These are phyloP conservation scores for Xylaria palmicola DNA, from an alignment of 495 filamentous ascomycete genomes.

Conservation along the genomic window DNA sequence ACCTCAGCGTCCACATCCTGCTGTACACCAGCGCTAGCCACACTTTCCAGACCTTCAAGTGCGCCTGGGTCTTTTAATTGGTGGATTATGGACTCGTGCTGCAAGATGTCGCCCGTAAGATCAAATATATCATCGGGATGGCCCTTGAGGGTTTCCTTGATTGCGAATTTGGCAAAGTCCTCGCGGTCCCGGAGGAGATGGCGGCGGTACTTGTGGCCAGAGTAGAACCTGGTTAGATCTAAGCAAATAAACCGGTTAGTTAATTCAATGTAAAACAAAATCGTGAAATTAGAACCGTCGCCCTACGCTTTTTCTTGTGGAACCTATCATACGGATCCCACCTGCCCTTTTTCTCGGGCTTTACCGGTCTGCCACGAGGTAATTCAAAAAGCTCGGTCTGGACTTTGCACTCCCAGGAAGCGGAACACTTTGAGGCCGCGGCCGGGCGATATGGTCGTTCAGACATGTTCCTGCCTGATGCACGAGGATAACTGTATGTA, in stretches of 20 bases:
- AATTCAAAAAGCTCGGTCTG: not conserved
- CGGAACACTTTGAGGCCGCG: not conserved
- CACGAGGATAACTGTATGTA: not conserved
- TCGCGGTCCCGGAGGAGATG: conserved; percentile 11
- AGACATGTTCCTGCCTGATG: not conserved
- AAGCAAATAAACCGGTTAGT: not conserved
- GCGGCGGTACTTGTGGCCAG: conserved; percentile 5
- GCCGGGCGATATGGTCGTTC: not conserved
- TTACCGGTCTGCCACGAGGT: not conserved
- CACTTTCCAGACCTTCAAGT: conserved; percentile 8
- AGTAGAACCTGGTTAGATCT: conserved; percentile 21
- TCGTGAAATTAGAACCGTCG: not conserved
- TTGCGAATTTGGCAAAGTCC: conserved; percentile 13
- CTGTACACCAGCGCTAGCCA: conserved; percentile 18
- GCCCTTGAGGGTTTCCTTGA: conserved; percentile 16
- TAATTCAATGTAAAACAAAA: not conserved
- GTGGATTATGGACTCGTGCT: conserved; percentile 14
- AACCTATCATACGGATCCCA: conserved; percentile 10
- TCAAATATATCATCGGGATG: conserved; percentile 12
- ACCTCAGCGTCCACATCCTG: conserved; percentile 26
- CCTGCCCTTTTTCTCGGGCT: not conserved
- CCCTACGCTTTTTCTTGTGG: not conserved
- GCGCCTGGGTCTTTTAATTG: not conserved
- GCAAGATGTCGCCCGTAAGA: conserved; percentile 18
- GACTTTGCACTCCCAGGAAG: not conserved